These are phyloP conservation scores for Lachancea cidri DNA, from an alignment of 805 yeast species.

Conservation along the genomic window DNA sequence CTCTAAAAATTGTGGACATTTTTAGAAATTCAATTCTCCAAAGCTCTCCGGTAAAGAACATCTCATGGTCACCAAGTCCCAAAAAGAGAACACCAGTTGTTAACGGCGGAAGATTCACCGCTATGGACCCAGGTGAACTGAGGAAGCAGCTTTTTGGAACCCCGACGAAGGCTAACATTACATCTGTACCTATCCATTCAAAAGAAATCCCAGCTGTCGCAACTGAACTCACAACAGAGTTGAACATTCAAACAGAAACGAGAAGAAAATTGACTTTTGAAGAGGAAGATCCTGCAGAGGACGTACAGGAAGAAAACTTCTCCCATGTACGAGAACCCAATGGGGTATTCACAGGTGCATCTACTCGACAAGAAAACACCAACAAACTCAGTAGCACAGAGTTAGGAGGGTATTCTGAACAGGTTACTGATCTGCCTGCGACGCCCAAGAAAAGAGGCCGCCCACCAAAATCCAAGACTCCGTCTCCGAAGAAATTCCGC, in stretches of 20 bases:
- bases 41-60: slow-evolving; percentile 28
- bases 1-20: slow-evolving; percentile 40
- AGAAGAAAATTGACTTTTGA: slow-evolving; percentile 34
- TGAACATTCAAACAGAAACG: not conserved
- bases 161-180: slow-evolving; percentile 15
- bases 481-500: slow-evolving; percentile 7
- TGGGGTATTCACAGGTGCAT: no score
- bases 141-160: slow-evolving; percentile 27
- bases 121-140: slow-evolving; percentile 26
- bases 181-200: not conserved
- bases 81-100: slow-evolving; percentile 19
- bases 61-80: slow-evolving; percentile 31
- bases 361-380: no score
- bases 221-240: slow-evolving; percentile 2
- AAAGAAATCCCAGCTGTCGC: not conserved
- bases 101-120: slow-evolving; percentile 23
- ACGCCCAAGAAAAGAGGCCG: slow-evolving; percentile 4
- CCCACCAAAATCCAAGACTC: slow-evolving; percentile 1
- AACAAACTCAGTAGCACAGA: no score
- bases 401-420: not conserved
- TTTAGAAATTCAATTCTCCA: slow-evolving; percentile 40
- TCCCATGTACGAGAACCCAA: not conserved
- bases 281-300: slow-evolving; percentile 15
- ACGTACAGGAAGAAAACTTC: no score
- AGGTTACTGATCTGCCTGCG: not conserved